phyloP scores from a whole-genome alignment of 192 early-diverging fungal species.

The Coemansia sp. region DNA sequence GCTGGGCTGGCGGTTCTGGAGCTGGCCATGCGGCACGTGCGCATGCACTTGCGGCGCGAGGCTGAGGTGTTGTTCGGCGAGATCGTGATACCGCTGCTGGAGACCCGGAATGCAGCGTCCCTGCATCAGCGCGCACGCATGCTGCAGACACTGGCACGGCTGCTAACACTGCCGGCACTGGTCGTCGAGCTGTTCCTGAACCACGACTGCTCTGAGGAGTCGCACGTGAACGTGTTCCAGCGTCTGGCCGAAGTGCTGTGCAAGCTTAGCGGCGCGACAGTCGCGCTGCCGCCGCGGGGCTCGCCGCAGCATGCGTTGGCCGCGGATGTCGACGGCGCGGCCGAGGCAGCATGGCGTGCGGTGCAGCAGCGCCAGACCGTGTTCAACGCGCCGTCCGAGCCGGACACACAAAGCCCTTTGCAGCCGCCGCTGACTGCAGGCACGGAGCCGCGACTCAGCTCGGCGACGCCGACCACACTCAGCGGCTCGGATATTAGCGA shows the following conservation, averaged over 20 bases:
- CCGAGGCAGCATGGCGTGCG: constrained; percentile 33
- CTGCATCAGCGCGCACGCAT: constrained; percentile 68
- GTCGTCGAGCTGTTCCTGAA: constrained; percentile 92
- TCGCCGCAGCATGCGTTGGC: constrained; percentile 35
- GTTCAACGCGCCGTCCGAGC: constrained; percentile 15
- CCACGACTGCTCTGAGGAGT: constrained; percentile 86
- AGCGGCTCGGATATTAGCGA: constrained; percentile 6
- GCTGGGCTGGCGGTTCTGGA: constrained; percentile 81
- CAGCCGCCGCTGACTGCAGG: not conserved
- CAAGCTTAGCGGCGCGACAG: constrained; percentile 24
- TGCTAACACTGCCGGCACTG: constrained; percentile 69
- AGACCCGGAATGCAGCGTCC: constrained; percentile 61
- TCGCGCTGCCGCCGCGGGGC: constrained; percentile 15
- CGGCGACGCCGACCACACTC: constrained; percentile 6
- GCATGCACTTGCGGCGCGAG: constrained; percentile 77
- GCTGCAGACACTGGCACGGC: constrained; percentile 62
- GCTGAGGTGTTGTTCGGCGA: constrained; percentile 86
- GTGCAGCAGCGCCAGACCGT: constrained; percentile 45
- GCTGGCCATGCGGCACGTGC: constrained; percentile 64
- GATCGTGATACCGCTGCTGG: constrained; percentile 83
- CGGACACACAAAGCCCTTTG: not conserved
- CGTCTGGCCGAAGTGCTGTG: constrained; percentile 60
- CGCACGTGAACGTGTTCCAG: constrained; percentile 86
- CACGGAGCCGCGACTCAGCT: too few species aligned
- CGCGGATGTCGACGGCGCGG: constrained; percentile 5